Evolutionary conservation across 164 flowering plant genomes (phyloP), one percentile per base, ranked within the genome.

Genomic region (Santalum album): DNA sequence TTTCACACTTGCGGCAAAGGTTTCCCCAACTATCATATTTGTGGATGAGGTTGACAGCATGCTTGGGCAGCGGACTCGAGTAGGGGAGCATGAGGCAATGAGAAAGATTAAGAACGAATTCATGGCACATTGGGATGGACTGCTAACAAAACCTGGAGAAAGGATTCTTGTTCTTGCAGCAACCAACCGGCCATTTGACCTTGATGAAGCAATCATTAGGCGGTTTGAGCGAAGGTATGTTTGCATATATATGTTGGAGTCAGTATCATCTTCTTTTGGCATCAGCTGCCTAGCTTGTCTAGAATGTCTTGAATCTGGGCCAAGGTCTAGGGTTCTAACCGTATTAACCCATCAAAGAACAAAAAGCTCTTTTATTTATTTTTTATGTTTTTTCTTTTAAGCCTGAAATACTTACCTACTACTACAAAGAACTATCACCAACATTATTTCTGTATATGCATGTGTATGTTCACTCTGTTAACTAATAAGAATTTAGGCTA

Each of bases 81-180:
- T 71, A 54, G 81, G 81, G 10, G 81, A 77, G 67, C 81, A 77
- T 55, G 81, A 77, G 52, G 81, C 81, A 15, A 77, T 77, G 81
- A 43, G 81, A n/a, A 77, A 77, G 66, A 77, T 77, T 34, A 77
- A 77, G 53, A 77, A 77, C 55, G 81, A 77, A 52, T 77, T 77
- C 70, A 85, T 85, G 92, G 62, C 81, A 5, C 88, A 82, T 51
- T 85, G 92, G 92, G 92, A 85, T 63, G 88, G 92, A 17, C 65
- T 85, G 15, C 51, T 82, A 66, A 75, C 92, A 7, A 78, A 72
- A 65, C 39, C 76, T 32, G 81, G 81, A 19, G 92, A 85, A 56
- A 59, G 75, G n/a, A 85, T 85, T 60, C 84, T 85, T 19, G 92
- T 85, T 59, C 88, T 82, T 67, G 92, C 92, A 38, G 92, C 92